A percentile compares a stretch with the other conserved stretches of the same genome.
Conservation (phyloP, 148 eudicot genomes). For the Tetragonia tetragonoides region DNA sequence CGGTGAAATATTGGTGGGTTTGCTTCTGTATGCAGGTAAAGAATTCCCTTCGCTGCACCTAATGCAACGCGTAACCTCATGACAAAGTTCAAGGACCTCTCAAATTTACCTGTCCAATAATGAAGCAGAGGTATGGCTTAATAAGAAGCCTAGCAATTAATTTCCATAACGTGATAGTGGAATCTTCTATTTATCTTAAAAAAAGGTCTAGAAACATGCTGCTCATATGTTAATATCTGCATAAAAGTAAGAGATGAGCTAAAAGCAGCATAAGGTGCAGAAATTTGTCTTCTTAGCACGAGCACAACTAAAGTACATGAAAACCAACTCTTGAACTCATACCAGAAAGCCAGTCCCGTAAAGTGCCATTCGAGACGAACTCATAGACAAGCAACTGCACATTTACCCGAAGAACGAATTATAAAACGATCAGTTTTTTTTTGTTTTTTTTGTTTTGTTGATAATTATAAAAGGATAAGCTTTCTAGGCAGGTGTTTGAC, state of each 20-base stretch:
- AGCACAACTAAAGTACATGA: not conserved
- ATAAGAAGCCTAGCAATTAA: not conserved
- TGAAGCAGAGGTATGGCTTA: not conserved
- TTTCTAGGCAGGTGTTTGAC: not conserved
- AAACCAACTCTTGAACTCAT: slow-evolving; percentile 20
- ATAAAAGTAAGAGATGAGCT: not conserved
- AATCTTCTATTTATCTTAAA: slow-evolving; percentile 1
- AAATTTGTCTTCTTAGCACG: not conserved
- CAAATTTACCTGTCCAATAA: slow-evolving; percentile 43
- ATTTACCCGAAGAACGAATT: slow-evolving; percentile 15
- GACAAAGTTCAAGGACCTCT: slow-evolving; percentile 51
- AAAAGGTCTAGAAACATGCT: not conserved
- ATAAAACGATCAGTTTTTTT: not conserved
- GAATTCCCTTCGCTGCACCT: slow-evolving; percentile 79
- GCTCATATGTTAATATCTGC: not conserved
- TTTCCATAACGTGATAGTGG: not conserved
- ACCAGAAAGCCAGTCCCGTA: slow-evolving; percentile 85
- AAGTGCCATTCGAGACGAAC: slow-evolving; percentile 79
- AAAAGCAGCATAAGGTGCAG: not conserved
- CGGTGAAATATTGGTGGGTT: slow-evolving; percentile 91
- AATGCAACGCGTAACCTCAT: slow-evolving; percentile 69
- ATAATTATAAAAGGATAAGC: not conserved
- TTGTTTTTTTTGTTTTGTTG: too few species aligned
- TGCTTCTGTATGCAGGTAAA: slow-evolving; percentile 90
- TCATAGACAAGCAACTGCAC: slow-evolving; percentile 87